Base-by-base conservation (phyloP, 2,329 filamentous ascomycete species). In the Aspergillus amoenus region DNA sequence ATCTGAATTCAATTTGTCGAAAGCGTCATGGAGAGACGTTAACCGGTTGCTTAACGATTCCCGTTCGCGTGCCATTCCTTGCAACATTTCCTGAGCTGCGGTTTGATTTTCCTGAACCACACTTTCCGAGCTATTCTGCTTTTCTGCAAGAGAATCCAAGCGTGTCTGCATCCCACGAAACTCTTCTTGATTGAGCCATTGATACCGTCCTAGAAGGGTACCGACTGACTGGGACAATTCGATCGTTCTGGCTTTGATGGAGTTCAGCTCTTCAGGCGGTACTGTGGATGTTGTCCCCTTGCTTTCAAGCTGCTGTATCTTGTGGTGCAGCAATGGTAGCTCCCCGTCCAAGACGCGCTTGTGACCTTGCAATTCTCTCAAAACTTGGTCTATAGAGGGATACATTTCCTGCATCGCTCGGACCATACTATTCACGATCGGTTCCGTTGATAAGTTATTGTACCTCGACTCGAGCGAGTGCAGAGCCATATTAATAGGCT, bases 401-500 rank as follows among this genome's bases (percentile, higher is more conserved):
- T 73, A 74, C 64, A 73, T 68, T 50, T 73, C 68, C 34, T 69
- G 68, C 61, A 77, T 69, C 3, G 66, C 65, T 18, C 53, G 60
- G 21, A 73, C 50, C 63, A 76, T 74, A 13, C 68, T 62, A n/a
- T 65, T 67, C 2, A 71, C 69, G 17, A 79, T 50, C 3, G 69
- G 62, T 11, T 72, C 71, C 0, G 75, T 76, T 17, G 67, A 67
- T 7, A 86, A 67, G 60, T 81, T 83, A 55, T 78, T 79, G 58
- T 78, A 84, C 58, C 81, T 82, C 0, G 58, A 55, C 63, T 82
- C 77, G 7, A 86, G 61, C 1, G 73, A 76, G 30, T 68, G 65
- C 21, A 75, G 37, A n/a, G 63, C 66, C 18, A 61, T 60, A 6
- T 49, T 58, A 3, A 72, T n/a, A 15, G 57, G 21, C 13, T 30